Evolutionary conservation across 495 filamentous ascomycete genomes (phyloP).

Genomic region (Viridothelium virens): DNA sequence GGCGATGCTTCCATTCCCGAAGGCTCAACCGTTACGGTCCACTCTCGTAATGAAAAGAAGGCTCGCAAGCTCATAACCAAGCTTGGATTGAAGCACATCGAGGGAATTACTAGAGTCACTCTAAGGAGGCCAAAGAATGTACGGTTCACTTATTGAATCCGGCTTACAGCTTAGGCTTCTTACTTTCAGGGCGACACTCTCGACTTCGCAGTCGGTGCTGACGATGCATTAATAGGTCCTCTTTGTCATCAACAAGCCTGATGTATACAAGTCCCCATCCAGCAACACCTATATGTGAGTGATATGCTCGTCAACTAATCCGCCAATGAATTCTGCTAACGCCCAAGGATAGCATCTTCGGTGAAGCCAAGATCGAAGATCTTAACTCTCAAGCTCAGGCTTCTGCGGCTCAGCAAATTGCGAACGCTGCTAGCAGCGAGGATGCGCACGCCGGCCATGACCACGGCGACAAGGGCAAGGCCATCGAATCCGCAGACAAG

Average conservation of each 20-base stretch:
- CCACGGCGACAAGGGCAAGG: slow-evolving; percentile 64
- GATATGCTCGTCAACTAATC: slow-evolving; percentile 26
- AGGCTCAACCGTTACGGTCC: slow-evolving; percentile 79
- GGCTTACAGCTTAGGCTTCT: no score
- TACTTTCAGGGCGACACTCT: not conserved
- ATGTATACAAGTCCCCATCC: slow-evolving; percentile 96
- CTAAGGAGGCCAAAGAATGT: slow-evolving; percentile 97
- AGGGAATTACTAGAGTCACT: slow-evolving; percentile 96
- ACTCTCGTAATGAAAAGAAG: slow-evolving; percentile 99
- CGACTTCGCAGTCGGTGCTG: not conserved
- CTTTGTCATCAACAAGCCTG: slow-evolving; percentile 98
- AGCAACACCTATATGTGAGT: slow-evolving; percentile 98
- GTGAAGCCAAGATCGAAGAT: slow-evolving; percentile 99
- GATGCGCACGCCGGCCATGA: slow-evolving; percentile 51
- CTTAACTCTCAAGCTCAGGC: slow-evolving; percentile 95
- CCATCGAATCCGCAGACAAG: slow-evolving; percentile 54
- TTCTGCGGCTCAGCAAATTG: slow-evolving; percentile 83
- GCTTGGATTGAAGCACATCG: slow-evolving; percentile 90
- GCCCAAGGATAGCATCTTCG: slow-evolving; percentile 72
- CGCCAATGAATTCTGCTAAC: not conserved
- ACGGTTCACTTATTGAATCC: slow-evolving; percentile 36
- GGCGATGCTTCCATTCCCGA: slow-evolving; percentile 65
- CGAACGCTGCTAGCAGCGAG: slow-evolving; percentile 53
- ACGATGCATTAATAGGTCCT: slow-evolving; percentile 58
- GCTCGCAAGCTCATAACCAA: slow-evolving; percentile 97